Base-by-base conservation (phyloP, 768 basidiomycete genomes). In the Macrolepiota albuminosa region DNA sequence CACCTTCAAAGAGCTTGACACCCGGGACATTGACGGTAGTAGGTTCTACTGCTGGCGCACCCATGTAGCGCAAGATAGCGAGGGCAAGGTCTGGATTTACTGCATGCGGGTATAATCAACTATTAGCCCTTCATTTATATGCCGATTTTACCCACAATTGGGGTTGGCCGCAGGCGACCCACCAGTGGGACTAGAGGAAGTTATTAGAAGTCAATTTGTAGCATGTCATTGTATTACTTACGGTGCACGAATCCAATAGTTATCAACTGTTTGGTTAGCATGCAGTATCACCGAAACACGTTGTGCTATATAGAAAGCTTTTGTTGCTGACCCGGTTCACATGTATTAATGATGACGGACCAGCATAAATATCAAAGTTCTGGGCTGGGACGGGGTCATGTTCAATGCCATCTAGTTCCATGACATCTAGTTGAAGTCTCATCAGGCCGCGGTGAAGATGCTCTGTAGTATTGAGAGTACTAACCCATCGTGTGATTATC, bases 201-300 rank as follows among this genome's bases (percentile, higher is more conserved):
- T 18, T 26, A 26, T 29, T 29, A 26, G 14, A n/a, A 18, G 29
- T 26, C 4, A 18, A 18, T 18, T 16, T 37, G 7, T 3, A 53
- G 8, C 24, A 37, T 14, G 24, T 37, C 6, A 14, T 14, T 40
- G 37, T 9, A 18, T 10, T 26, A 40, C 37, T 6, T 16, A 39
- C 51, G 67, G 73, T 36, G 70, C 73, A 39, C 71, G 69, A 58
- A 78, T 73, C 70, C 79, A 80, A 67, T 81, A 81, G 67, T 81
- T 81, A 33, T 61, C 72, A 4, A 80, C 67, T 7, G 72, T 66
- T 61, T 80, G 76, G 63, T 78, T 73, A 8, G 80, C 78, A 31
- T 75, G 61, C 39, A 81, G 65, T 61, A 77, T 66, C 56, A 72
- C 62, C 11, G 76, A 76, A 24, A 71, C 67, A 50, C 76, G 74